Base-by-base conservation (phyloP, 1,284 basidiomycete species). In the Cerrena zonata region DNA sequence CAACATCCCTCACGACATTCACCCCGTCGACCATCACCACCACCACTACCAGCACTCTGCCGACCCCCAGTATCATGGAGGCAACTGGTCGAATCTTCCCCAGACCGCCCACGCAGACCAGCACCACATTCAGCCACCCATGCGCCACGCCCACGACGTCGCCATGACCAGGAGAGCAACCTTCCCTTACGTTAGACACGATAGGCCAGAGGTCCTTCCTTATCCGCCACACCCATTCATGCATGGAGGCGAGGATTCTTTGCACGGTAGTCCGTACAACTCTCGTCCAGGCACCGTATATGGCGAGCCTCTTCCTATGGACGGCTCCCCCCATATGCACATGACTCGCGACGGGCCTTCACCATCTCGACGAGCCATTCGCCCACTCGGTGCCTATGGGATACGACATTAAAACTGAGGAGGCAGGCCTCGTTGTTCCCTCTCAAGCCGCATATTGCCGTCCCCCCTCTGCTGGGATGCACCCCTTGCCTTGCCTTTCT, bases 151-250 rank as follows among this genome's bases (percentile, higher is more conserved):
- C 10, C 67, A 73, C 53, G 74, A 77, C 48, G 73, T 77, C 57
- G 63, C 71, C 39, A 74, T 79, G 52, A 70, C 74, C 49, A 80
- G 85, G 44, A 74, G 86, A 49, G 81, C 82, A 4, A 87, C 86
- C 2, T 88, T 80, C 66, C 85, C 86, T 45, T 83, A 82, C 61
- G 82, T 85, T 49, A 75, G 83, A 37, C 79, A 84, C 53, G 85
- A 88, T 66, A 74, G 76, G 48, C 65, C 61, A 45, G 75, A 77
- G 50, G 69, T 75, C 53, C 63, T 67, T 45, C 55, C 72, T 18
- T 66, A 68, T 55, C 65, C 65, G 41, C 58, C 57, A 21, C 59
- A 65, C 21, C 60, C 65, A 23, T 69, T 67, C 62, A 62, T 67
- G 53, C 37, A 39, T 21, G 41, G 19, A 5, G 51, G 60, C 51